phyloP scores from a whole-genome alignment of 1,284 basidiomycete species.

The Nidula niveotomentosa region DNA sequence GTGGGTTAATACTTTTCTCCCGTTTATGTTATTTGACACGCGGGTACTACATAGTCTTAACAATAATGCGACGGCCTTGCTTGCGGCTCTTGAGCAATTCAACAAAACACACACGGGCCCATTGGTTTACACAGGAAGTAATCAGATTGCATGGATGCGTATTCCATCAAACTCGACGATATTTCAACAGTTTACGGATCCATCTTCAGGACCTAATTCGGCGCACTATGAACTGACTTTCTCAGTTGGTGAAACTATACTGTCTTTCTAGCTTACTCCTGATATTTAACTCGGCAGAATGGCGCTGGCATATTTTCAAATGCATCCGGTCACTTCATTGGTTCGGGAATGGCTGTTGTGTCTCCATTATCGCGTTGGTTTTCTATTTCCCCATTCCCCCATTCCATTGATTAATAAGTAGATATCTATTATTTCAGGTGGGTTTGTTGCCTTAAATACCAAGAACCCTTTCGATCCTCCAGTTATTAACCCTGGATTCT shows the following conservation, averaged over 20 bases:
- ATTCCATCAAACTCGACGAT: background rate
- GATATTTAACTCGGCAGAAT: background rate
- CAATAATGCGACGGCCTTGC: background rate
- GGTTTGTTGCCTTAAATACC: conserved; percentile 2
- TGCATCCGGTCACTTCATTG: background rate
- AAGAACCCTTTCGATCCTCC: conserved; percentile 8
- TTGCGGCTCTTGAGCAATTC: conserved; percentile 1
- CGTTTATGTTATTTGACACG: background rate
- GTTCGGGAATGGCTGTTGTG: background rate
- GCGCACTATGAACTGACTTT: conserved; percentile 7
- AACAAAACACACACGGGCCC: conserved; percentile 4
- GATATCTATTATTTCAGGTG: conserved; percentile 2
- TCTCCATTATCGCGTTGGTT: conserved; percentile 9
- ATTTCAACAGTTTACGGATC: conserved; percentile 5
- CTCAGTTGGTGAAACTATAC: background rate
- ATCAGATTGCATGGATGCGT: conserved; percentile 5
- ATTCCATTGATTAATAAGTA: background rate
- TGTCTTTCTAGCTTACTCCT: no score
- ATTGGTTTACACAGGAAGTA: background rate
- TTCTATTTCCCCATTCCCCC: background rate
- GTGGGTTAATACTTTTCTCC: background rate
- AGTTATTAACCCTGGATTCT: conserved; percentile 7
- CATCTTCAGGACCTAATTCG: conserved; percentile 5
- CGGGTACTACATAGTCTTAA: background rate
- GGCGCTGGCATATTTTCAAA: background rate